phyloP scores from a whole-genome alignment of 1,284 basidiomycete species.

The Waitea zeae region DNA sequence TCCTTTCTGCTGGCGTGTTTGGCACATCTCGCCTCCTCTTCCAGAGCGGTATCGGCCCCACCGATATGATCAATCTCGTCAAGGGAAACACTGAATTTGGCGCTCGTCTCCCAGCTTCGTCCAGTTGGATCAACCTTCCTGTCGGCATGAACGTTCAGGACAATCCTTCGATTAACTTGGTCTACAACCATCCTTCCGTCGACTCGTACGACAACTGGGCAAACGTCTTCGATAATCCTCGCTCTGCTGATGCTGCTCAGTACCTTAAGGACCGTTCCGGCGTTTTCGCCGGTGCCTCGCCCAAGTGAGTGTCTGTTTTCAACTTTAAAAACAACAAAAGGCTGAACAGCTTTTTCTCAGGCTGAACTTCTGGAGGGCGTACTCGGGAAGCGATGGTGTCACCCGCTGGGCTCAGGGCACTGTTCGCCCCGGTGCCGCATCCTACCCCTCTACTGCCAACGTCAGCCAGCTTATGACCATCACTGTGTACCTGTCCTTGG shows the following conservation, averaged over 20 bases:
- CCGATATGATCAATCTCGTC: slow-evolving; percentile 37
- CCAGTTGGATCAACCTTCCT: slow-evolving; percentile 39
- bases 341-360: slow-evolving; percentile 15
- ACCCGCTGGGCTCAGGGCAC: slow-evolving; percentile 36
- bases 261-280: slow-evolving; percentile 34
- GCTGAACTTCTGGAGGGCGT: slow-evolving; percentile 46
- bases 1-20: slow-evolving; percentile 38
- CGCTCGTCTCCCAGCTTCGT: slow-evolving; percentile 26
- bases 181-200: slow-evolving; percentile 44
- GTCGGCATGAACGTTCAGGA: slow-evolving; percentile 36
- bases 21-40: slow-evolving; percentile 43
- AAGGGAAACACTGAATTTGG: slow-evolving; percentile 25
- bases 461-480: slow-evolving; percentile 40
- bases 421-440: slow-evolving; percentile 42
- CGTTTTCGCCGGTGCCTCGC: slow-evolving; percentile 38
- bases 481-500: slow-evolving; percentile 33
- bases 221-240: slow-evolving; percentile 31
- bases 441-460: slow-evolving; percentile 28
- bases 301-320: slow-evolving; percentile 20
- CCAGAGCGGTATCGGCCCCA: slow-evolving; percentile 43
- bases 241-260: slow-evolving; percentile 33
- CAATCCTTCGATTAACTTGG: slow-evolving; percentile 48
- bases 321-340: too few relatives aligned
- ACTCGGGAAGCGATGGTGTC: slow-evolving; percentile 22
- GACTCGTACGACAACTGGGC: slow-evolving; percentile 54